A percentile compares a stretch with the other conserved stretches of the same genome.
phyloP scores from a whole-genome alignment of 2,329 filamentous ascomycete genomes.

The Tolypocladium inflatum region DNA sequence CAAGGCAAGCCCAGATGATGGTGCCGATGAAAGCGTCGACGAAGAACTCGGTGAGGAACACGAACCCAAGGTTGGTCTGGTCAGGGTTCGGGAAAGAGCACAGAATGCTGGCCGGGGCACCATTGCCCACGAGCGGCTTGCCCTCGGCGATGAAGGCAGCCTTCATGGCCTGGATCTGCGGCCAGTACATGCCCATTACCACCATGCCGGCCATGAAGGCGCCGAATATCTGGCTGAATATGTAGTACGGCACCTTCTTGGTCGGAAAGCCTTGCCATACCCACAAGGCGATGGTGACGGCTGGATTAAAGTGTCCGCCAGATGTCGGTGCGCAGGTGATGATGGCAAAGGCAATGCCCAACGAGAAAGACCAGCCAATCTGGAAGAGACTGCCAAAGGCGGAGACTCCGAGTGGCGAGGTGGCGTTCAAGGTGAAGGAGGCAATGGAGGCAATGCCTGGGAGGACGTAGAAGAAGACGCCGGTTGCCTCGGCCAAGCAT shows the following conservation, averaged over 20 bases:
- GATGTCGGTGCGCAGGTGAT: neutral
- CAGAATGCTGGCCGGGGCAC: neutral
- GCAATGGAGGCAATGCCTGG: neutral
- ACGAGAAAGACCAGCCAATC: neutral
- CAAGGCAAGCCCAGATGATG: neutral
- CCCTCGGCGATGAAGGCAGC: neutral
- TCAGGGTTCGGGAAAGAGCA: neutral
- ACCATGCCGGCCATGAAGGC: neutral
- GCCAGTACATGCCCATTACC: neutral
- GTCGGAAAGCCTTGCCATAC: neutral
- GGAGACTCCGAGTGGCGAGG: neutral
- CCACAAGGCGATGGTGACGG: neutral
- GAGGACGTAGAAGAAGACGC: neutral
- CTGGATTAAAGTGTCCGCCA: neutral
- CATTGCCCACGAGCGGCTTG: neutral
- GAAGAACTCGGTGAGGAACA: neutral
- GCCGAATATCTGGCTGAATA: neutral
- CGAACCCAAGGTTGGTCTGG: neutral
- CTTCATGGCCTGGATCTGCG: neutral
- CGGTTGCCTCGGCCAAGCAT: neutral
- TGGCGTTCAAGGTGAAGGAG: neutral
- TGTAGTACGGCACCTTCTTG: neutral
- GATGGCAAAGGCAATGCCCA: neutral
- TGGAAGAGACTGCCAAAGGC: neutral
- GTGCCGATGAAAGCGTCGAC: neutral